Conservation (phyloP, 2,329 filamentous ascomycete species). For the Colletotrichum sp. region DNA sequence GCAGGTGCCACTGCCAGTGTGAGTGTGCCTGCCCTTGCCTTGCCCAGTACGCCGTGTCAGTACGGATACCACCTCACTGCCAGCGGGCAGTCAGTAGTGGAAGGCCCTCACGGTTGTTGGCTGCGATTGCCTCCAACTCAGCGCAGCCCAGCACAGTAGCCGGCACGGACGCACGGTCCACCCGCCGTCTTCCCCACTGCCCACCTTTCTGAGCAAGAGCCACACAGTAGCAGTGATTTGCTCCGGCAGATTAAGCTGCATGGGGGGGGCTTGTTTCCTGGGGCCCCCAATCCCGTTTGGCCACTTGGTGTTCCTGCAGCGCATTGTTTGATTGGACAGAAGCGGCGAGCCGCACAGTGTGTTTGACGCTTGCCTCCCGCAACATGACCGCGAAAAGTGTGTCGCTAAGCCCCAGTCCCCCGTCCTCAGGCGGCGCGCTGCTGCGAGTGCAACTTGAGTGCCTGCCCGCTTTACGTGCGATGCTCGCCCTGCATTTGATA, state of each 20-base stretch:
- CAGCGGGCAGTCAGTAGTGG: neutral
- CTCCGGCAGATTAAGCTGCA: constrained; percentile 11
- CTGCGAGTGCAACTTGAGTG: neutral
- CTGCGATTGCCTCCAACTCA: neutral
- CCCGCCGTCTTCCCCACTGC: neutral
- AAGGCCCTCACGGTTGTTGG: neutral
- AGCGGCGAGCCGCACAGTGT: constrained; percentile 16
- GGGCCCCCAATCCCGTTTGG: neutral
- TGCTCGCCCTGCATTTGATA: neutral
- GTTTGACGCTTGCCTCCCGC: neutral
- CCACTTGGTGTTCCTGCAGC: neutral
- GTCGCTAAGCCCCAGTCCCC: neutral
- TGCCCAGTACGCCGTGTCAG: neutral
- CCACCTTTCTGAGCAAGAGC: neutral
- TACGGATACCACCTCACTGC: neutral
- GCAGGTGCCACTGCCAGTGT: neutral
- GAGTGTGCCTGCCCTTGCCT: neutral
- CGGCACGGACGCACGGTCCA: neutral
- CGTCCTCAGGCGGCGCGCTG: neutral
- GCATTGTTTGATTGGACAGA: constrained; percentile 9
- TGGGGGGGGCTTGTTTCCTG: neutral
- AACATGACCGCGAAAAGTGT: neutral
- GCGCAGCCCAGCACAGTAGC: neutral
- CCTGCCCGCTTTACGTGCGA: neutral
- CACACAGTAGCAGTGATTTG: constrained; percentile 11